Base-by-base conservation (phyloP, 2,329 filamentous ascomycete genomes). In the Fusarium mangiferae region DNA sequence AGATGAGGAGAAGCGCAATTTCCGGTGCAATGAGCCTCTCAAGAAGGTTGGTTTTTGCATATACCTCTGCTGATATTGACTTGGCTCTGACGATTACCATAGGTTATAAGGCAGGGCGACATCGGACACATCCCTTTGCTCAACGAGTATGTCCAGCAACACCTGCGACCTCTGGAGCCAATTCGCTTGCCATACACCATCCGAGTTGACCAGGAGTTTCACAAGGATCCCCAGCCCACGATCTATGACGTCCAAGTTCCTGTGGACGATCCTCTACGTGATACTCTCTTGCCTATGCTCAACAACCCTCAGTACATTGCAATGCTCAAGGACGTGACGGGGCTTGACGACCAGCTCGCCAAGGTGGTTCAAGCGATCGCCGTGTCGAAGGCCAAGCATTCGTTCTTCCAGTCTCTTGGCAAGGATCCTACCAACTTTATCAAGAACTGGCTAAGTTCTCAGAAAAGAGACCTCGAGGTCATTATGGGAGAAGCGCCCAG, bases 1-100 rank as follows among this genome's bases (percentile, higher is more conserved):
- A 80, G 95, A 98, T 74, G 96, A 98, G 68, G 96, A 99, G 81
- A 96, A 96, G 85, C 90, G 96, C 70, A 93, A 93, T 69, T 96
- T 99, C 77, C 92, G 94, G 44, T 98, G 96, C 80, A 96, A 99
- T 80, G 92, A 95, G 48, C 88, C 92, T 52, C 82, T 99, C 59
- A 92, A 90, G 84, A 90, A 90, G 82, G 94, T 97, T 84, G 79
- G 89, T 70, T 17, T 52, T n/a, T 22, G 41, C 54, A 38, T 28
- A 44, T 26, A 14, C 11, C 51, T 18, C 26, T 33, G 35, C n/a
- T n/a, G 52, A 62, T 39, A 55, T 41, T 24, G 56, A 58, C 38
- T 58, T 24, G 28, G 62, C 55, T 54, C 77, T 83, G 65, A 83
- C 74, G 41, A 18, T 59, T 33, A 13, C 61, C 72, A 48, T 49